phyloP scores from a whole-genome alignment of 495 filamentous ascomycete species.

The Aspergillus egyptiacus region DNA sequence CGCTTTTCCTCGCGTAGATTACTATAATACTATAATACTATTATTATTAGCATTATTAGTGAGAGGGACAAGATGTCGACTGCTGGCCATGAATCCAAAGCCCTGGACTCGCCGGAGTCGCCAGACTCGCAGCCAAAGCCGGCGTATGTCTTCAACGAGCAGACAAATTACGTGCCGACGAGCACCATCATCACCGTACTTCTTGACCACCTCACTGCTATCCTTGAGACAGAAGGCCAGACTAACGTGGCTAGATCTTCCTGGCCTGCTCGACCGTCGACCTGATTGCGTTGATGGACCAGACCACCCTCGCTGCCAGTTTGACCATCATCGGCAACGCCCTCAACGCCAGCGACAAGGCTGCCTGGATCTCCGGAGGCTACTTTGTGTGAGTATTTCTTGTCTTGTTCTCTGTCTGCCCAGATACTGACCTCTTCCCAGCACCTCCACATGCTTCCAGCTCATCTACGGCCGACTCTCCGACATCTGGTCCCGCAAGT shows the following conservation, averaged over 20 bases:
- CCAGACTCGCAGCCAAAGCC: constrained; percentile 11
- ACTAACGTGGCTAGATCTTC: constrained; percentile 39
- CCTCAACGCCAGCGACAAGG: constrained; percentile 41
- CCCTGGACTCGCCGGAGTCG: not conserved
- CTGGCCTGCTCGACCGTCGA: constrained; percentile 52
- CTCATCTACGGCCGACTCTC: constrained; percentile 51
- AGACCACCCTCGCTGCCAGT: constrained; percentile 48
- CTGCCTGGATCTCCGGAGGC: constrained; percentile 49
- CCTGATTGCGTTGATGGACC: constrained; percentile 49
- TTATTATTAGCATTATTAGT: too few species aligned
- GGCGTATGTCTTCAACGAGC: constrained; percentile 41
- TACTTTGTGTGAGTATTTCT: constrained; percentile 44
- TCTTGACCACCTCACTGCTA: not conserved
- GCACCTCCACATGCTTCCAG: constrained; percentile 52
- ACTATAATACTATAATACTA: too few species aligned
- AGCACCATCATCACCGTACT: constrained; percentile 45
- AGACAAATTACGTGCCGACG: constrained; percentile 50
- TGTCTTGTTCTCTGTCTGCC: not conserved
- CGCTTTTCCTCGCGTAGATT: too few species aligned
- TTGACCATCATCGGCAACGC: constrained; percentile 46
- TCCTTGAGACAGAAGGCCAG: not conserved
- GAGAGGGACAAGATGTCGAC: not conserved
- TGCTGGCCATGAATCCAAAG: constrained; percentile 2
- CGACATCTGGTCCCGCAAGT: constrained; percentile 54
- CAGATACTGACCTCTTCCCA: too few species aligned